phyloP scores from a whole-genome alignment of 345 rosid genomes.

The Hypericum perforatum region DNA sequence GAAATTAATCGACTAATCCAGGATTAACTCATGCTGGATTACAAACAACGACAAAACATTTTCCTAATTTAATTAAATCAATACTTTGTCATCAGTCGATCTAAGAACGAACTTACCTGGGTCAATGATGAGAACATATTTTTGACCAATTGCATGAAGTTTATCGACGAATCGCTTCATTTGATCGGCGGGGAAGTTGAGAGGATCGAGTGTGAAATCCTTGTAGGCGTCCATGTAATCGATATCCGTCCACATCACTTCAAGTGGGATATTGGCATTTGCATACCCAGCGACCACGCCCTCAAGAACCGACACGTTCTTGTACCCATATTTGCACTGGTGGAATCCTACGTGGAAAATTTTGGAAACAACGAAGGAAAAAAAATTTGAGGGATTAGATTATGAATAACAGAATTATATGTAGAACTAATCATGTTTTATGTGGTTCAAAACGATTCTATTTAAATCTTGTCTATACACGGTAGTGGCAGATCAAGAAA shows the following conservation, averaged over 20 bases:
- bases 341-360: constrained; percentile 43
- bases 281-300: constrained; percentile 55
- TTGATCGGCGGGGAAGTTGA: constrained; percentile 40
- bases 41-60: too few relatives aligned
- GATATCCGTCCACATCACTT: constrained; percentile 77
- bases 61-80: too few relatives aligned
- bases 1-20: too few relatives aligned
- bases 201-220: constrained; percentile 65
- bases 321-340: constrained; percentile 63
- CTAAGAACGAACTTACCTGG: constrained; percentile 35
- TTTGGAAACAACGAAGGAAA: neutral
- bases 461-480: too few relatives aligned
- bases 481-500: too few relatives aligned
- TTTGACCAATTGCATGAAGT: constrained; percentile 57
- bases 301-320: constrained; percentile 45
- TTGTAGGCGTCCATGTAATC: constrained; percentile 67
- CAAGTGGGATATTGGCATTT: constrained; percentile 58
- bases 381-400: neutral
- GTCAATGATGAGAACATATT: constrained; percentile 53
- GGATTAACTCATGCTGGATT: too few relatives aligned
- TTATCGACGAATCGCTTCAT: constrained; percentile 34
- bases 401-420: neutral
- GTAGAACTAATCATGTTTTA: too few relatives aligned
- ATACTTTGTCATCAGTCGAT: neutral
- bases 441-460: too few relatives aligned